phyloP scores from a whole-genome alignment of 2,329 filamentous ascomycete genomes.

The Talaromyces sp. region DNA sequence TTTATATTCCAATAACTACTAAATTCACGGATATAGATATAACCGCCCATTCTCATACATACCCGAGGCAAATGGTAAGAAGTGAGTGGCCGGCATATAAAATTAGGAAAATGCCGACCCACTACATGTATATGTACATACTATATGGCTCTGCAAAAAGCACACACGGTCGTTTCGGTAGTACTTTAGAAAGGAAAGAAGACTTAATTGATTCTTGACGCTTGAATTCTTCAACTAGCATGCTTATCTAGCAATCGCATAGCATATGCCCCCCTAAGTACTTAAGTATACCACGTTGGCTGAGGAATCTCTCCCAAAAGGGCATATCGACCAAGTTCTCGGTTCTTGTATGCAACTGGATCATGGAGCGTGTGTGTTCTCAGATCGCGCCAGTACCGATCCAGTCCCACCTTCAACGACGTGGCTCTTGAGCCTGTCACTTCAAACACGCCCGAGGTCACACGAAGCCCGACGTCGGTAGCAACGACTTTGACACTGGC shows the following conservation, averaged over 20 bases:
- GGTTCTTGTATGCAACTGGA: conserved; percentile 63
- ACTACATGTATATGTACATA: no score
- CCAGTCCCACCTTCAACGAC: conserved; percentile 54
- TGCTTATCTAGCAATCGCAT: no score
- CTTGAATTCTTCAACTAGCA: neutral
- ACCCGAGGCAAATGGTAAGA: neutral
- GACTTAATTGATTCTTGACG: neutral
- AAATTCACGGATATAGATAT: neutral
- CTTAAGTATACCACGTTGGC: conserved; percentile 59
- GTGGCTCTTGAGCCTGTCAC: conserved; percentile 59
- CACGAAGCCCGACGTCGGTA: conserved; percentile 55
- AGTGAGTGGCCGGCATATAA: neutral
- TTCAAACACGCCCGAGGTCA: conserved; percentile 61
- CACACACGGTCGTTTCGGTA: neutral
- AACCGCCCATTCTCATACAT: neutral
- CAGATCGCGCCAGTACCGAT: conserved; percentile 64
- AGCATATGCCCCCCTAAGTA: no score
- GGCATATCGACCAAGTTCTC: conserved; percentile 56
- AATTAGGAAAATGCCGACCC: neutral
- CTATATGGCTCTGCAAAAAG: neutral
- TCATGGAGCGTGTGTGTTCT: conserved; percentile 63
- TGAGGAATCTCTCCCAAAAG: conserved; percentile 55
- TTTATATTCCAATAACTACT: neutral
- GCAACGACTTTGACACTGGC: conserved; percentile 60
- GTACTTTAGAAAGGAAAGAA: neutral